phyloP scores from a whole-genome alignment of 192 early-diverging fungal species.

The Coemansia sp. region DNA sequence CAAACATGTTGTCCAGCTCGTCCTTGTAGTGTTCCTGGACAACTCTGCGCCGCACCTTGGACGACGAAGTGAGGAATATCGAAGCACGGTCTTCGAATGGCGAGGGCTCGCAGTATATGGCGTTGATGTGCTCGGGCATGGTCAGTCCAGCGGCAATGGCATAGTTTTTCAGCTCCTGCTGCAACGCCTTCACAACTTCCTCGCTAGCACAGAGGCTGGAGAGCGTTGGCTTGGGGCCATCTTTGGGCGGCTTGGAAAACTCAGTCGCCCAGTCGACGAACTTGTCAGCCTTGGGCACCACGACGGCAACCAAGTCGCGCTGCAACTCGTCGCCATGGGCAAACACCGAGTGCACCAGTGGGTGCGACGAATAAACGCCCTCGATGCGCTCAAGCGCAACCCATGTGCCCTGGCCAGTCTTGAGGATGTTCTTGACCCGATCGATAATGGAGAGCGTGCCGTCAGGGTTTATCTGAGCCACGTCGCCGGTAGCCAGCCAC shows the following conservation, averaged over 20 bases:
- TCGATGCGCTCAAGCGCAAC: constrained; percentile 89
- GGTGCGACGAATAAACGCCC: constrained; percentile 62
- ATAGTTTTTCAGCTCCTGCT: constrained; percentile 58
- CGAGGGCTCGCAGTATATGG: constrained; percentile 64
- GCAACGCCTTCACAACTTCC: constrained; percentile 57
- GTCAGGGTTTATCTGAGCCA: constrained; percentile 64
- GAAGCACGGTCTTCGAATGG: constrained; percentile 66
- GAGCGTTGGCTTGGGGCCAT: constrained; percentile 28
- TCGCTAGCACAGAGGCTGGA: constrained; percentile 56
- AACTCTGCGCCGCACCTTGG: constrained; percentile 69
- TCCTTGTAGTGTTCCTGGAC: constrained; percentile 54
- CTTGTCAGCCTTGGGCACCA: constrained; percentile 70
- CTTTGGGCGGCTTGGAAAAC: background rate
- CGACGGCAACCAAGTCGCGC: constrained; percentile 74
- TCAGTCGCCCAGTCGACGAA: constrained; percentile 63
- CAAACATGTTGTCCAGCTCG: constrained; percentile 56
- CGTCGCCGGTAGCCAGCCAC: constrained; percentile 81
- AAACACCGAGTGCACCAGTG: constrained; percentile 76
- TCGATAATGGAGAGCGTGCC: constrained; percentile 74
- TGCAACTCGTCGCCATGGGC: constrained; percentile 83
- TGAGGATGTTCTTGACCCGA: constrained; percentile 72
- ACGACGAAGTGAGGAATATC: constrained; percentile 78
- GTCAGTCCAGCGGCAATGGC: constrained; percentile 63
- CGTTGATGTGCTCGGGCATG: constrained; percentile 75
- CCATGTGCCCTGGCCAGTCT: constrained; percentile 79